Base-by-base conservation (phyloP, 1,284 basidiomycete genomes). In the Caloboletus inedulis region DNA sequence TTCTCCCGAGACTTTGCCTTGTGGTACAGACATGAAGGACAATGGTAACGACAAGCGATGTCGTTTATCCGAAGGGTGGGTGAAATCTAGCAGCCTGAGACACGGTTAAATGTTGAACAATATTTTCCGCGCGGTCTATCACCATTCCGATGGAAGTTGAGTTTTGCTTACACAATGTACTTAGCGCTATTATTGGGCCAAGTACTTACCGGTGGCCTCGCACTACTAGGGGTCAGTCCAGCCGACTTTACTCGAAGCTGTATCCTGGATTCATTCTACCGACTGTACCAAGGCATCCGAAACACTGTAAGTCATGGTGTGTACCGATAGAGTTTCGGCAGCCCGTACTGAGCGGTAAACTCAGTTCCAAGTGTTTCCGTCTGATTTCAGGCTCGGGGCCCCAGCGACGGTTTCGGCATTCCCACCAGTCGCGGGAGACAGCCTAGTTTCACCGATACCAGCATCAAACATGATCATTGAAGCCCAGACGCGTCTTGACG, bases 401-500 rank as follows among this genome's bases (percentile, higher is more conserved):
- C 16, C n/a, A 19, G 18, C 3, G 30, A 31, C 29, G 12, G 13
- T 43, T 19, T 23, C 35, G 8, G 25, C 9, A 27, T 33, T 18
- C 30, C 30, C 47, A 18, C 10, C 19, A 0, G 30, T 33, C 7
- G 21, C 47, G 10, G 40, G 18, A 35, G 27, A n/a, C 13, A 7
- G 23, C 19, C 33, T 25, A n/a, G 12, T 51, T 27, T 39, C 34
- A 43, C n/a, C 37, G 6, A 29, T 19, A 29, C 14, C 4, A n/a
- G 12, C 30, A 7, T 39, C 56, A 56, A 31, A 40, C 21, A 27
- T 12, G 35, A 36, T 27, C 27, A 18, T n/a, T 19, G 48, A 35
- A 10, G 43, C 36, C 19, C 61, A 51, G 29, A 37, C 44, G 13
- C 55, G 56, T 37, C 73, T 75, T 41, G 72, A 75, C 52, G 56